Conservation (phyloP, 495 filamentous ascomycete species). For the Talaromyces wortmannii region DNA sequence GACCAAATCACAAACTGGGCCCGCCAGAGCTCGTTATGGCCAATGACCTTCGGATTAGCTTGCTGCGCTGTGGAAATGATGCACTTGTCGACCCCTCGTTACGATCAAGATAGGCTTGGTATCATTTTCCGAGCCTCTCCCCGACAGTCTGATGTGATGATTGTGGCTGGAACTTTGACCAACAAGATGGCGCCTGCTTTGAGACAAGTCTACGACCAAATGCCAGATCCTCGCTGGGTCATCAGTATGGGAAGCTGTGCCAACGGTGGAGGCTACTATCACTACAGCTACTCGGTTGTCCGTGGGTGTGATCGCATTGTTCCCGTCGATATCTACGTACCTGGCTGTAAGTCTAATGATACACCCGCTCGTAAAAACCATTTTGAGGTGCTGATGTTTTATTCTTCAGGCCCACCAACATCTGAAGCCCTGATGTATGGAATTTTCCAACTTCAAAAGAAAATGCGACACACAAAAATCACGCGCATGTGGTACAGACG, state of each 20-base stretch:
- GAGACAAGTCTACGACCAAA: slow-evolving; percentile 95
- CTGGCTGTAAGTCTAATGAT: slow-evolving; percentile 54
- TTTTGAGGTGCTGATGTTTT: slow-evolving; percentile 13
- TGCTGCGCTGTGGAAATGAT: slow-evolving; percentile 99
- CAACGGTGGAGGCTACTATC: slow-evolving; percentile 95
- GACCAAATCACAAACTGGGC: slow-evolving; percentile 94
- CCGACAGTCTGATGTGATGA: slow-evolving; percentile 96
- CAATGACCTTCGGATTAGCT: slow-evolving; percentile 95
- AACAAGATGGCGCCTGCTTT: slow-evolving; percentile 98
- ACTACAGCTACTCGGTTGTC: slow-evolving; percentile 91
- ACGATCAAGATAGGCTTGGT: slow-evolving; percentile 91
- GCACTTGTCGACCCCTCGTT: slow-evolving; percentile 92
- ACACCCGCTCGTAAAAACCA: background rate
- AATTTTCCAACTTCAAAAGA: slow-evolving; percentile 88
- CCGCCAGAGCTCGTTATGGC: slow-evolving; percentile 89
- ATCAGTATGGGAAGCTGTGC: slow-evolving; percentile 90
- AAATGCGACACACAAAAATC: slow-evolving; percentile 74
- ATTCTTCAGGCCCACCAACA: slow-evolving; percentile 60
- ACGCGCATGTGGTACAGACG: slow-evolving; percentile 47
- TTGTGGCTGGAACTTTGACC: slow-evolving; percentile 90
- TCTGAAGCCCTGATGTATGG: slow-evolving; percentile 92
- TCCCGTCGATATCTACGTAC: slow-evolving; percentile 95
- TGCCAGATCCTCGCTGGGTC: slow-evolving; percentile 96
- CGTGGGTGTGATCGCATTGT: slow-evolving; percentile 92
- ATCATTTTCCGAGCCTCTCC: slow-evolving; percentile 97